These are phyloP conservation scores for Cercis canadensis DNA, from an alignment of 306 rosid genomes.

Conservation along the genomic window DNA sequence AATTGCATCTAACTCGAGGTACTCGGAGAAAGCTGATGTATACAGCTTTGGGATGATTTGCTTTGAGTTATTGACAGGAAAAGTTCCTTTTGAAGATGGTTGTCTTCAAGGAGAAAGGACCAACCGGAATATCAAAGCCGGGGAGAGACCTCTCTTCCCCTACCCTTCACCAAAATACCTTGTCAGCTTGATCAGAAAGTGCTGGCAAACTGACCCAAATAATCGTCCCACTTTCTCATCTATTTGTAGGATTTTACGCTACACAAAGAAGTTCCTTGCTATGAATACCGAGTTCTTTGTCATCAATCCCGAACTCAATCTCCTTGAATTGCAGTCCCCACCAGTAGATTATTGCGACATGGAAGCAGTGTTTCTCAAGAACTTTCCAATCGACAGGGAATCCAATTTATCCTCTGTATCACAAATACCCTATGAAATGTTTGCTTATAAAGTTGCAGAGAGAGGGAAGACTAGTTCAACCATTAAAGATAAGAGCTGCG, in stretches of 20 bases:
- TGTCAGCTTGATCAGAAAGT: constrained; percentile 74
- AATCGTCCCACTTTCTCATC: constrained; percentile 87
- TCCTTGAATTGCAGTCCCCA: constrained; percentile 58
- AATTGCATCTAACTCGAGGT: constrained; percentile 36
- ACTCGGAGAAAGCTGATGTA: constrained; percentile 83
- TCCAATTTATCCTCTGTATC: constrained; percentile 45
- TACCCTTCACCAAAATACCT: constrained; percentile 77
- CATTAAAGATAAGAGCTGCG: constrained; percentile 40
- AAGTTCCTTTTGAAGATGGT: constrained; percentile 80
- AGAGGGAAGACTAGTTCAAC: constrained; percentile 56
- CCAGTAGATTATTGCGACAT: constrained; percentile 69
- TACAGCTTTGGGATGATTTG: constrained; percentile 93
- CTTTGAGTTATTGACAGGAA: constrained; percentile 87
- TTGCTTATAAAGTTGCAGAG: constrained; percentile 69
- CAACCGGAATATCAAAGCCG: constrained; percentile 67
- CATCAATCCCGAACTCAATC: constrained; percentile 57
- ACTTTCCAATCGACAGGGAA: constrained; percentile 38
- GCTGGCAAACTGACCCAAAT: constrained; percentile 84
- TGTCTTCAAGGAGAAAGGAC: constrained; percentile 82
- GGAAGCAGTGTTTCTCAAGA: constrained; percentile 67
- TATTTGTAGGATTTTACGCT: constrained; percentile 77
- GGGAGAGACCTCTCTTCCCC: constrained; percentile 97
- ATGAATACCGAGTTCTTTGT: constrained; percentile 55
- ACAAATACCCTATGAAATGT: constrained; percentile 86
- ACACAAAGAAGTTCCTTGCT: constrained; percentile 75